Conservation (phyloP, 1,139 yeast species). For the Lodderomyces pseudojiufengensis region DNA sequence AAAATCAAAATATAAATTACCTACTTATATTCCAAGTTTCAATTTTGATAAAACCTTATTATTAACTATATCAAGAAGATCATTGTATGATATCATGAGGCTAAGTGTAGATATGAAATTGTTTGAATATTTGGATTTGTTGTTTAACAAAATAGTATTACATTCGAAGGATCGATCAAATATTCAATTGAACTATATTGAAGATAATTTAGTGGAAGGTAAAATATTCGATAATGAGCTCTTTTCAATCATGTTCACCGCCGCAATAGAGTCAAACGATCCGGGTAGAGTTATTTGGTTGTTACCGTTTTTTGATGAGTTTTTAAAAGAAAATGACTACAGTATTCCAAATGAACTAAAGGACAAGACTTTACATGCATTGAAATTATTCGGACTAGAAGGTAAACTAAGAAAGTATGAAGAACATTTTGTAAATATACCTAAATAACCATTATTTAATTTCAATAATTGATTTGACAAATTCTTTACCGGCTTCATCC, state of each 20-base stretch:
- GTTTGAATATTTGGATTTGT: conserved; percentile 29
- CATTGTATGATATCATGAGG: conserved; percentile 26
- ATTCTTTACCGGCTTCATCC: conserved; percentile 4
- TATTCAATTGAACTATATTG: conserved; percentile 13
- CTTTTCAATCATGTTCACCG: conserved; percentile 23
- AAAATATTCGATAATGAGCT: conserved; percentile 25
- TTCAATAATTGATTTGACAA: not conserved
- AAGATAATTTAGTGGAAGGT: conserved; percentile 9
- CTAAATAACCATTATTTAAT: not conserved
- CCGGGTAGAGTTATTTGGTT: conserved; percentile 40
- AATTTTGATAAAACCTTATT: conserved; percentile 13
- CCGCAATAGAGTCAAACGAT: conserved; percentile 24
- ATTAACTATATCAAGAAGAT: conserved; percentile 6
- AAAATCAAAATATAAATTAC: conserved; percentile 24
- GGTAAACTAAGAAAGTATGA: conserved; percentile 25
- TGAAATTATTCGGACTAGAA: conserved; percentile 21
- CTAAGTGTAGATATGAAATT: conserved; percentile 28
- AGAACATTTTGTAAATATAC: conserved; percentile 9
- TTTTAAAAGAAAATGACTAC: conserved; percentile 11
- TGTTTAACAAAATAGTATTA: conserved; percentile 34
- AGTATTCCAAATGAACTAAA: conserved; percentile 10
- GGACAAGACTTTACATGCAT: conserved; percentile 15
- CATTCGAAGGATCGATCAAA: conserved; percentile 19
- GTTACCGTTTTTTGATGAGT: conserved; percentile 35
- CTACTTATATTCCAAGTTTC: conserved; percentile 9